These are phyloP conservation scores for Penicillium psychrosexuale DNA, from an alignment of 2,329 filamentous ascomycete genomes.

Conservation along the genomic window DNA sequence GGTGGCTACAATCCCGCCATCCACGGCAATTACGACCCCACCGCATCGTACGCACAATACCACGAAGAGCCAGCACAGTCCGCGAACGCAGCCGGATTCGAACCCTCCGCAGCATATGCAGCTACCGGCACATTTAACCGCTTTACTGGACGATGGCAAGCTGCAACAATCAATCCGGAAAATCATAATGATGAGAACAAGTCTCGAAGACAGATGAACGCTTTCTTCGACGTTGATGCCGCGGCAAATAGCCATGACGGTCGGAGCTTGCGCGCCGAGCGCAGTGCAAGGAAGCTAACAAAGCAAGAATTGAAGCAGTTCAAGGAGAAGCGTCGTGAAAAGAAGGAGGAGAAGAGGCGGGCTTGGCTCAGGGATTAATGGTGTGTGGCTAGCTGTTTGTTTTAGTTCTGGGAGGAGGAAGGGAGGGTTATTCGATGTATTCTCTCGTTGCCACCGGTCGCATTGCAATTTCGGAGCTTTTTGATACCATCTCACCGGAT, in stretches of 20 bases:
- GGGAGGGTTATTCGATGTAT: not conserved
- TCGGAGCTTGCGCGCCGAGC: conserved; percentile 84
- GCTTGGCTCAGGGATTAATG: conserved; percentile 82
- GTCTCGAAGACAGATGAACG: conserved; percentile 81
- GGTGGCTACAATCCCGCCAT: conserved; percentile 94
- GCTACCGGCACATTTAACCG: conserved; percentile 81
- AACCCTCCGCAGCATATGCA: conserved; percentile 56
- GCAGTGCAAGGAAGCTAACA: conserved; percentile 75
- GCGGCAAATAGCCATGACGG: conserved; percentile 90
- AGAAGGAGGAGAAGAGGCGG: conserved; percentile 89
- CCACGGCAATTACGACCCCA: conserved; percentile 94
- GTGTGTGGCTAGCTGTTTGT: not conserved
- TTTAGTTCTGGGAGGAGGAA: not conserved
- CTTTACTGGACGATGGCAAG: conserved; percentile 82
- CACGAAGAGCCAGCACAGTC: conserved; percentile 39
- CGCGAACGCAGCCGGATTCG: conserved; percentile 21
- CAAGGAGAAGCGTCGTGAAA: conserved; percentile 82
- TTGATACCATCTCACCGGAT: conserved; percentile 16
- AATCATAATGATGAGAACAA: conserved; percentile 85
- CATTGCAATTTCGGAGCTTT: conserved; percentile 14
- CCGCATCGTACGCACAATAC: conserved; percentile 82
- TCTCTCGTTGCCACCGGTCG: conserved; percentile 10
- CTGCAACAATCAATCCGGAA: conserved; percentile 64
- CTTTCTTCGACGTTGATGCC: conserved; percentile 93
- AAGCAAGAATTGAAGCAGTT: conserved; percentile 88